These are phyloP conservation scores for Pyrus bretschneideri DNA, from an alignment of 306 rosid species.

Conservation along the genomic window DNA sequence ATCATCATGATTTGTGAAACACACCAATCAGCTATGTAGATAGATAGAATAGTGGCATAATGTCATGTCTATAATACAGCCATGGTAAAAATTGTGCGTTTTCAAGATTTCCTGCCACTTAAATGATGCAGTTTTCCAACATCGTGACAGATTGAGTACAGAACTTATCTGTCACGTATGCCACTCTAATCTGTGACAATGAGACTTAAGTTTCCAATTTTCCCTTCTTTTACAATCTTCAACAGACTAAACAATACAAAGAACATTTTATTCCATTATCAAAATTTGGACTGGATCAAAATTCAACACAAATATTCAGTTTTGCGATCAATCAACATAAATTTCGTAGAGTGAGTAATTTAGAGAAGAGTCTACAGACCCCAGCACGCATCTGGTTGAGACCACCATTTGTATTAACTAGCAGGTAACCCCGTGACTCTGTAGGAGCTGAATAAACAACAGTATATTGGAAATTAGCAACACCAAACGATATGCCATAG, in stretches of 20 bases:
- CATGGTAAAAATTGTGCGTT: background rate
- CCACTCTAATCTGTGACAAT: background rate
- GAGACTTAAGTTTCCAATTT: background rate
- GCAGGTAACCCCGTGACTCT: conserved; percentile 66
- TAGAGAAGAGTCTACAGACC: conserved; percentile 36
- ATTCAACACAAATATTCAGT: background rate
- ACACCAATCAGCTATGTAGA: conserved; percentile 4
- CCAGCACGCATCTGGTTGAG: conserved; percentile 98
- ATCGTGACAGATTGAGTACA: background rate
- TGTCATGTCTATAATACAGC: background rate
- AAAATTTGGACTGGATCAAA: background rate
- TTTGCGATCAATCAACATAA: background rate
- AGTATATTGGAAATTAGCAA: conserved; percentile 5
- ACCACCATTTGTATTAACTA: conserved; percentile 91
- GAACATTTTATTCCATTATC: background rate
- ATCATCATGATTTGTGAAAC: background rate
- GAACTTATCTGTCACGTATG: background rate
- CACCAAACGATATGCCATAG: background rate
- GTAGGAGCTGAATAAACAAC: conserved; percentile 51
- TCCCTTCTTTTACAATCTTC: no score
- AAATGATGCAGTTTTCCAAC: background rate
- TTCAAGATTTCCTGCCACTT: background rate
- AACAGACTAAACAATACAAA: background rate
- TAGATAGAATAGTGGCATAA: background rate
- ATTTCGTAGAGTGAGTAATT: background rate